These are phyloP conservation scores for Jatropha podagrica DNA, from an alignment of 441 rosid genomes.

Conservation along the genomic window DNA sequence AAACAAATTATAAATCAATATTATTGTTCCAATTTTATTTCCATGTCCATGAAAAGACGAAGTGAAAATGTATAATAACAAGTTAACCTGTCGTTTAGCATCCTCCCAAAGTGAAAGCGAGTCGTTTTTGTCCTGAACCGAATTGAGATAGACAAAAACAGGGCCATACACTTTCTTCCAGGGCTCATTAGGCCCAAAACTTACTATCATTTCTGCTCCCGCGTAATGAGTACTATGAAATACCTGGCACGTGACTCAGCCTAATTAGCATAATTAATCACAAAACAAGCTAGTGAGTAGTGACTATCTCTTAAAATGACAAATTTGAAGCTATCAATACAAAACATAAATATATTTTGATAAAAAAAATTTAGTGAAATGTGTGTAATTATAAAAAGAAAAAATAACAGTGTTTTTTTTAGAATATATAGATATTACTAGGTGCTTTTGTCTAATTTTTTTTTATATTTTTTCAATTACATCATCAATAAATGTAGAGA, in stretches of 20 bases:
- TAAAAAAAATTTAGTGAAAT: too few relatives aligned
- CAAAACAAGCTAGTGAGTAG: too few relatives aligned
- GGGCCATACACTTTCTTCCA: slow-evolving; percentile 98
- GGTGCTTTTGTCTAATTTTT: too few relatives aligned
- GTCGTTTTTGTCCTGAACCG: slow-evolving; percentile 26
- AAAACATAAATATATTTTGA: too few relatives aligned
- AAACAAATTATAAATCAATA: neutral
- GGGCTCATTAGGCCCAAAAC: slow-evolving; percentile 51
- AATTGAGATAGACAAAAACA: slow-evolving; percentile 61
- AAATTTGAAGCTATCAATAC: too few relatives aligned
- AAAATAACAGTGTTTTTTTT: too few relatives aligned
- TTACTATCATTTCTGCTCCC: slow-evolving; percentile 72
- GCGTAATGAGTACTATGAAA: slow-evolving; percentile 78
- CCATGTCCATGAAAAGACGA: neutral
- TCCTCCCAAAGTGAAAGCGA: slow-evolving; percentile 69
- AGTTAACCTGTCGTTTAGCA: slow-evolving; percentile 65
- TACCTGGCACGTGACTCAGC: slow-evolving; percentile 39
- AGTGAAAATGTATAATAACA: neutral
- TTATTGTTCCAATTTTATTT: neutral
- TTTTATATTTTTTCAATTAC: too few relatives aligned
- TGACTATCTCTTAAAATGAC: too few relatives aligned
- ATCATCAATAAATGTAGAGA: too few relatives aligned
- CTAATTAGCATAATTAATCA: neutral
- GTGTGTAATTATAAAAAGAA: too few relatives aligned
- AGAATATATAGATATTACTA: too few relatives aligned